A percentile compares a stretch with the other conserved stretches of the same genome.
Conservation (phyloP, 495 filamentous ascomycete species). For the Aspergillus biplanus region DNA sequence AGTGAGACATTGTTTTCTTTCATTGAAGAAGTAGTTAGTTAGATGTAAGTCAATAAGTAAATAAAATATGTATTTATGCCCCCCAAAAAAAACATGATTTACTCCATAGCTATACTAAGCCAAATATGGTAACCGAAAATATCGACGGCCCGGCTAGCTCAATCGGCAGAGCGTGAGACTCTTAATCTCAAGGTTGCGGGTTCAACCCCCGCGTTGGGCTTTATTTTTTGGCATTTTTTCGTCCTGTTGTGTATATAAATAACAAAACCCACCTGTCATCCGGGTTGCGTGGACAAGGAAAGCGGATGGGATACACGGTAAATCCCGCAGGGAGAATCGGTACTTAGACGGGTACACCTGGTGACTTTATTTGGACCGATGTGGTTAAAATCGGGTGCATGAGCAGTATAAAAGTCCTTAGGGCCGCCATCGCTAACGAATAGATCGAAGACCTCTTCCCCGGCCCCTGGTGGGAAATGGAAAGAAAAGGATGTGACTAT, state of each 20-base stretch:
- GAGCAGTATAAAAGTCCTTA: conserved; percentile 5
- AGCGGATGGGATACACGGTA: no score
- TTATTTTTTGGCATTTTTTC: conserved; percentile 14
- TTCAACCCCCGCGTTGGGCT: conserved; percentile 24
- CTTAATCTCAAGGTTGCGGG: conserved; percentile 26
- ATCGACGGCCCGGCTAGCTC: conserved; percentile 20
- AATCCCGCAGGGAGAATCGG: background rate
- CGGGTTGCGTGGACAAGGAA: no score
- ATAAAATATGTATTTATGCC: background rate
- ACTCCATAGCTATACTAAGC: background rate
- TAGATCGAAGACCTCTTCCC: conserved; percentile 1
- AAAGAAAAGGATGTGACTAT: background rate
- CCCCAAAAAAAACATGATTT: background rate
- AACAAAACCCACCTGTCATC: no score
- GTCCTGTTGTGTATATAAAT: background rate
- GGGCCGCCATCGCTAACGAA: background rate
- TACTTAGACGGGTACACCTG: background rate
- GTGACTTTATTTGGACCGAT: background rate
- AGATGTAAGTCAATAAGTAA: no score
- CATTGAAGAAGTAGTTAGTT: no score
- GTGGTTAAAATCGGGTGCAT: conserved; percentile 4
- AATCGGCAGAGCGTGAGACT: conserved; percentile 26
- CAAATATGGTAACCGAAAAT: background rate
- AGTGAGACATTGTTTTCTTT: no score
- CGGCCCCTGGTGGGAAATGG: background rate